Evolutionary conservation across 1,139 yeast genomes (phyloP).

Genomic region (Magnusiomyces tetraspermus): DNA sequence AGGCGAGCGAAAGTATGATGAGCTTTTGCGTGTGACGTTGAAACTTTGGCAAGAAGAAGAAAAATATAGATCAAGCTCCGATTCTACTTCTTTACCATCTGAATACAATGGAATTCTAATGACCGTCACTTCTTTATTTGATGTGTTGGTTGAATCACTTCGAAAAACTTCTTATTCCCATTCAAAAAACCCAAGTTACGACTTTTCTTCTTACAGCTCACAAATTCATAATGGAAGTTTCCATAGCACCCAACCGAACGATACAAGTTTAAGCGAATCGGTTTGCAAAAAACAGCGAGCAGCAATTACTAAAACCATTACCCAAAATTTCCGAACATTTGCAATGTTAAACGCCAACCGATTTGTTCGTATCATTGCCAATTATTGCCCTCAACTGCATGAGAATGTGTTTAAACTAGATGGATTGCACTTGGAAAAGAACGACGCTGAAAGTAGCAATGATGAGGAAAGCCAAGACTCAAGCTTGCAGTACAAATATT

Average conservation of each 20-base stretch:
- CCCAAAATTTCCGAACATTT: constrained; percentile 19
- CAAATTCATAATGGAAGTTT: neutral
- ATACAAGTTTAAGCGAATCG: neutral
- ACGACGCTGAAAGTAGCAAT: too few relatives aligned
- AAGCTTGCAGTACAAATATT: constrained; percentile 20
- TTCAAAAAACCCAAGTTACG: neutral
- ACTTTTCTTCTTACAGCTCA: too few relatives aligned
- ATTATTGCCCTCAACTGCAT: constrained; percentile 21
- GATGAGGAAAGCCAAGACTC: constrained; percentile 3
- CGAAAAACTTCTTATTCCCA: constrained; percentile 7
- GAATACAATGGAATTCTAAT: neutral
- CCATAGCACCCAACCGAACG: neutral
- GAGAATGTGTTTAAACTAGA: constrained; percentile 20
- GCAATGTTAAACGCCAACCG: constrained; percentile 17
- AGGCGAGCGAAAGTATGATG: constrained; percentile 43
- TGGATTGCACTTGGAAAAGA: neutral
- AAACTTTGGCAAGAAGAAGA: constrained; percentile 16
- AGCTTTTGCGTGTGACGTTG: constrained; percentile 41
- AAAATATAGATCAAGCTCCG: constrained; percentile 14
- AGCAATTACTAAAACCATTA: constrained; percentile 18
- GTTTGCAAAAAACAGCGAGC: constrained; percentile 17
- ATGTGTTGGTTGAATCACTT: neutral
- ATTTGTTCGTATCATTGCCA: constrained; percentile 19
- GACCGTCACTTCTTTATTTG: neutral
- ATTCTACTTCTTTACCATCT: too few relatives aligned